Percentiles rank a stretch among this genome's conserved stretches.
These are phyloP conservation scores for Mycena vitilis DNA, from an alignment of 768 basidiomycete species.

Conservation along the genomic window DNA sequence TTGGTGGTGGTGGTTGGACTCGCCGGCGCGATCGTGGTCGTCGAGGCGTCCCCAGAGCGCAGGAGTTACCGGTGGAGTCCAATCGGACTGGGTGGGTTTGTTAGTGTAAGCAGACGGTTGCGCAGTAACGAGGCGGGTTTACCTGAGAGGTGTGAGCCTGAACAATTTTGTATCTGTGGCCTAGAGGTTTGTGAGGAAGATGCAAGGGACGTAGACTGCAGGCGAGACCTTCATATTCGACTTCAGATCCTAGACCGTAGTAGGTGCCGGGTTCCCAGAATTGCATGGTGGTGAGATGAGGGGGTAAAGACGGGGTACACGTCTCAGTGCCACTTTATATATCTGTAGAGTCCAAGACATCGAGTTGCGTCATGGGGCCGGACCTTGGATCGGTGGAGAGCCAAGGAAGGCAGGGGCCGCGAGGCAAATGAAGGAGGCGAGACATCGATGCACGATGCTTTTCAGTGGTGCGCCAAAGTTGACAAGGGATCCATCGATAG, in stretches of 20 bases:
- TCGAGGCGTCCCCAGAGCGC: slow-evolving; percentile 74
- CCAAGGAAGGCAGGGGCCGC: not conserved
- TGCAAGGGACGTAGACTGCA: slow-evolving; percentile 8
- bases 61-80: slow-evolving; percentile 71
- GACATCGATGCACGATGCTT: not conserved
- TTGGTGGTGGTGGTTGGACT: slow-evolving; percentile 38
- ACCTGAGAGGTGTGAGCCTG: slow-evolving; percentile 80
- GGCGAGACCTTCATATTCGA: slow-evolving; percentile 63
- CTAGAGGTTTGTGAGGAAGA: slow-evolving; percentile 44
- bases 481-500: slow-evolving; percentile 16
- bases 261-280: slow-evolving; percentile 73
- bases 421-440: not conserved
- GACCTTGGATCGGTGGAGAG: slow-evolving; percentile 10
- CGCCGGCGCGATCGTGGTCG: slow-evolving; percentile 42
- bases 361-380: slow-evolving; percentile 17
- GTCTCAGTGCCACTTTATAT: not conserved
- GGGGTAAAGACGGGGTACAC: not conserved
- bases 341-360: not conserved
- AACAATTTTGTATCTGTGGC: slow-evolving; percentile 73
- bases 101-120: not conserved
- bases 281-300: slow-evolving; percentile 50
- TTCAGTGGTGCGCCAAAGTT: slow-evolving; percentile 1
- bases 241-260: slow-evolving; percentile 66
- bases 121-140: slow-evolving; percentile 16
- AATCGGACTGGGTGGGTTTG: slow-evolving; percentile 61